These are phyloP conservation scores for Eucommia ulmoides DNA, from an alignment of 257 asterid genomes.

Conservation along the genomic window DNA sequence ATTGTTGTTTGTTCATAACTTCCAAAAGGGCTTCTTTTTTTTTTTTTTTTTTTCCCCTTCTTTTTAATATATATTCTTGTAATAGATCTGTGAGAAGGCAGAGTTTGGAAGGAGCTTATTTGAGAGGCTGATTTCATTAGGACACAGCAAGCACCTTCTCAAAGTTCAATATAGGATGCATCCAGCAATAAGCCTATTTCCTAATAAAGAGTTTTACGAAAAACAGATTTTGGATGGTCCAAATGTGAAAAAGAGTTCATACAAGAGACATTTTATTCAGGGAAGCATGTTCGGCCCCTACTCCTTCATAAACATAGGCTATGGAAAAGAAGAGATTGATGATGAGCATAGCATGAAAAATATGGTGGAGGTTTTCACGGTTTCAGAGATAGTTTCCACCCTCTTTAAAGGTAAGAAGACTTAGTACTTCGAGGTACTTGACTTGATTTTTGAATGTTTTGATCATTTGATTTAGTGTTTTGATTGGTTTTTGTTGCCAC, in stretches of 20 bases:
- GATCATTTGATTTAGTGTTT: too few relatives aligned
- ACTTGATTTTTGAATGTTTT: constrained; percentile 4
- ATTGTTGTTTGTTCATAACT: not conserved
- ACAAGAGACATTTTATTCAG: constrained; percentile 27
- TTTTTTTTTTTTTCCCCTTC: not conserved
- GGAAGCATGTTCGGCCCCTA: constrained; percentile 44
- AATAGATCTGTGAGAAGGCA: constrained; percentile 41
- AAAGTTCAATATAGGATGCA: constrained; percentile 77
- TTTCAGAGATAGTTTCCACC: not conserved
- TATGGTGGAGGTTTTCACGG: not conserved
- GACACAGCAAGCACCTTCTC: constrained; percentile 48
- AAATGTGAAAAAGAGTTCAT: constrained; percentile 26
- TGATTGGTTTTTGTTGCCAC: constrained; percentile 4
- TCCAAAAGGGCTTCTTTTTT: not conserved
- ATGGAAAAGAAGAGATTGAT: not conserved
- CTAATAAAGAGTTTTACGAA: constrained; percentile 53
- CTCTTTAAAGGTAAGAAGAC: constrained; percentile 1
- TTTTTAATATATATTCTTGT: not conserved
- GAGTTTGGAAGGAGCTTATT: constrained; percentile 70
- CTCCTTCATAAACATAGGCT: too few relatives aligned
- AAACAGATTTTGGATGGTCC: constrained; percentile 34
- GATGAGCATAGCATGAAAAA: not conserved
- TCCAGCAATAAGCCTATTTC: constrained; percentile 67
- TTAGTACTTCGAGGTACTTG: too few relatives aligned
- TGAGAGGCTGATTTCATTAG: constrained; percentile 51